These are phyloP conservation scores for Erodium texanum DNA, from an alignment of 441 rosid genomes.

Conservation along the genomic window DNA sequence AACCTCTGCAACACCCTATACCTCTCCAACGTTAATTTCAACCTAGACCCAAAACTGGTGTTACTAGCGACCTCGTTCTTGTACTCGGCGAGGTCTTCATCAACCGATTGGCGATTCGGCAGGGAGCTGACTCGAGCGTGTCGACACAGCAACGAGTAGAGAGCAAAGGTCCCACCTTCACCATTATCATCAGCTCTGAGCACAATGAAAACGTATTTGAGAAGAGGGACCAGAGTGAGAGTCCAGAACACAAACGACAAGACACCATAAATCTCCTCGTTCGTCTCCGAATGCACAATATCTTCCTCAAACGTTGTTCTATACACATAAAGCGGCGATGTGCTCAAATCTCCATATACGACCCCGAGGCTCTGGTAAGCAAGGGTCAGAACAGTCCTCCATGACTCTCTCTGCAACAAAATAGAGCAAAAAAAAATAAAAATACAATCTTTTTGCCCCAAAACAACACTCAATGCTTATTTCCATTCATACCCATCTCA, in stretches of 20 bases:
- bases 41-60: conserved; percentile 43
- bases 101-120: conserved; percentile 79
- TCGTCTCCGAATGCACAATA: conserved; percentile 66
- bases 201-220: conserved; percentile 84
- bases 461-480: not conserved
- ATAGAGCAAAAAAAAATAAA: no score
- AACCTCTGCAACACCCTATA: conserved; percentile 74
- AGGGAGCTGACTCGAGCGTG: conserved; percentile 83
- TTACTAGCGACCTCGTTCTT: conserved; percentile 54
- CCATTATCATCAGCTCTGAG: conserved; percentile 93
- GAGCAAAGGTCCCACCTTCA: conserved; percentile 98
- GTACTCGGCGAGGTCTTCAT: conserved; percentile 83
- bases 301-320: conserved; percentile 90
- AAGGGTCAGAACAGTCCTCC: conserved; percentile 65
- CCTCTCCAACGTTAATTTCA: conserved; percentile 63
- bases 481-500: not conserved
- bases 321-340: conserved; percentile 86
- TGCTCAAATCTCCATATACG: conserved; percentile 88
- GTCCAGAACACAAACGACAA: conserved; percentile 95
- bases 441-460: no score
- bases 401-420: conserved; percentile 59
- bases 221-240: conserved; percentile 75
- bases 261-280: conserved; percentile 89
- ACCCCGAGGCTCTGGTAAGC: conserved; percentile 97
- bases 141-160: conserved; percentile 82